Base-by-base conservation (phyloP, 139 green algal genomes). In the Coccomyxa sp. region DNA sequence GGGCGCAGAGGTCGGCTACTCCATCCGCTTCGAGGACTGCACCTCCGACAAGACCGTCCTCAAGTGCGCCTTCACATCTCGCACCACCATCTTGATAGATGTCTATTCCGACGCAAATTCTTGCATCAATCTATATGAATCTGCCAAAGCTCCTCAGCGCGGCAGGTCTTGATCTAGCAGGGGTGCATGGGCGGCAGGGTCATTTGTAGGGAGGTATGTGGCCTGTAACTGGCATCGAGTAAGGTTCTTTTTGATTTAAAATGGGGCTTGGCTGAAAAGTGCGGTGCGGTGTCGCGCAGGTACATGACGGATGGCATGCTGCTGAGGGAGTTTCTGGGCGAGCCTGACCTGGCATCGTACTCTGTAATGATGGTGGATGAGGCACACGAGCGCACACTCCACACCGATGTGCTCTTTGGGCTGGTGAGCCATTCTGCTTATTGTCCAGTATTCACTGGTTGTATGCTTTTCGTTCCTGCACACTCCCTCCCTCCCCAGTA, bases 1-100 rank as follows among this genome's bases (percentile, higher is more conserved):
- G 66, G 96, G 96, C 14, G 84, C 92, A 30, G 95, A 98, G 92
- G 95, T 96, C 27, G 97, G 97, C 23, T 99, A 99, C 91, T 97
- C 92, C 32, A 99, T 99, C 84, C 95, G 97, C 75, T 99, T 99
- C 83, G 97, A 99, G 90, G 97, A 99, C 90, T 99, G 96, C 93
- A 99, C 97, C 38, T 92, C 83, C 81, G 95, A 98, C 85, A 96
- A 98, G 88, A 99, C 97, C 11, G 60, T 96, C 74, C 81, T 99
- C 78, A 99, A 99, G 92, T 99, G 27, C 21, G 71, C 27, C 71
- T 1, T 77, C n/a, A 27, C 66, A 51, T 51, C 38, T 51, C 38
- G 38, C 38, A 51, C 38, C 38, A 99, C 93, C 38, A 51, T 51
- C 38, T n/a, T 51, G 38, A 51, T 3, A 51, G 3, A 51, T 11